Conservation (phyloP, 805 yeast genomes). For the Saccharomycopsis babjevae region DNA sequence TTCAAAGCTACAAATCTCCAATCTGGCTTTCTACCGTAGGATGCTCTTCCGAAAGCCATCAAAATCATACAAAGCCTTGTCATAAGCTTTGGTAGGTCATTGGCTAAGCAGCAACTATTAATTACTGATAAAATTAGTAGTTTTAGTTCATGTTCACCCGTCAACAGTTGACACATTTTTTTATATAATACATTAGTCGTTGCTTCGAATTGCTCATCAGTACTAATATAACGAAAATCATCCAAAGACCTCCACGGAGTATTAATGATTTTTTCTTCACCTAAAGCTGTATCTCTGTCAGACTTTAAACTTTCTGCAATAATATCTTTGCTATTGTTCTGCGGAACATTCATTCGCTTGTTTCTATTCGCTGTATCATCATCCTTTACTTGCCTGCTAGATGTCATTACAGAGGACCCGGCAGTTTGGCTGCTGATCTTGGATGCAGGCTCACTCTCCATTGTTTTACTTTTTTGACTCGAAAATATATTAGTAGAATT, state of each 20-base stretch:
- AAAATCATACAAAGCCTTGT: conserved; percentile 11
- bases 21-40: conserved; percentile 15
- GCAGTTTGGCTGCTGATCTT: no score
- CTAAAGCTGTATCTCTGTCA: neutral
- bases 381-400: neutral
- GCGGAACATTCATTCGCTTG: neutral
- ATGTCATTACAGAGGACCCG: neutral
- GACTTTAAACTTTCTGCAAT: neutral
- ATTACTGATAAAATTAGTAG: conserved; percentile 7
- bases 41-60: conserved; percentile 13
- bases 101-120: neutral
- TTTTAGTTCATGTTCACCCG: conserved; percentile 10
- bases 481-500: neutral
- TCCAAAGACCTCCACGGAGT: neutral
- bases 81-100: conserved; percentile 12
- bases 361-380: conserved; percentile 4
- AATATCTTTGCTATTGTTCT: neutral
- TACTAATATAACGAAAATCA: neutral
- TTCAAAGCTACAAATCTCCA: conserved; percentile 16
- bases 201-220: conserved; percentile 5
- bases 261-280: neutral
- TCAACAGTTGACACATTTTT: neutral
- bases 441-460: no score
- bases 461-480: neutral
- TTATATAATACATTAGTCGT: conserved; percentile 3